Conservation (phyloP, 192 early-diverging fungal genomes). For the Kappamyces sp. region DNA sequence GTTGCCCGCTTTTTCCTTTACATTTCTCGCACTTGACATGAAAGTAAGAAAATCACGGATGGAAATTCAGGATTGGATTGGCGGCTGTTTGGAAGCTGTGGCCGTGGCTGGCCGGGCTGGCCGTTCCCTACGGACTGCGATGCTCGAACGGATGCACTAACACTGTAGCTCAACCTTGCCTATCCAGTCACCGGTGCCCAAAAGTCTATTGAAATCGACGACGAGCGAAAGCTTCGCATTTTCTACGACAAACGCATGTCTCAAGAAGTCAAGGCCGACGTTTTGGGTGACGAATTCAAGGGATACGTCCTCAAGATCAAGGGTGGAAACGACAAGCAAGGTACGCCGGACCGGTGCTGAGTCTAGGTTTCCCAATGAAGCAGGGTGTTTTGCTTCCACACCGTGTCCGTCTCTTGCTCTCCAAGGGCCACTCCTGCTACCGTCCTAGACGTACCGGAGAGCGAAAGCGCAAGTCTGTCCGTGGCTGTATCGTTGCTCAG, state of each 20-base stretch:
- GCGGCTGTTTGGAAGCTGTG: no score
- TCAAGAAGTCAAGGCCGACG: slow-evolving; percentile 89
- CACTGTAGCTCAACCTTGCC: slow-evolving; percentile 90
- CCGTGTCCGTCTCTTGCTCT: slow-evolving; percentile 57
- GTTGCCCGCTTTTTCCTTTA: no score
- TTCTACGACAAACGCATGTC: slow-evolving; percentile 99
- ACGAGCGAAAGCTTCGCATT: slow-evolving; percentile 90
- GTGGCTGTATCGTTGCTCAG: slow-evolving; percentile 90
- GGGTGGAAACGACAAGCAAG: slow-evolving; percentile 99
- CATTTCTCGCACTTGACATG: no score
- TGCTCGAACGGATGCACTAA: neutral
- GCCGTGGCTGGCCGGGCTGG: no score
- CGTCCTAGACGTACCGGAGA: slow-evolving; percentile 94
- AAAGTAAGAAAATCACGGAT: no score
- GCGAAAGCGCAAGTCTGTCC: slow-evolving; percentile 98
- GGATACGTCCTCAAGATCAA: slow-evolving; percentile 99
- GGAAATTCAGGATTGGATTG: no score
- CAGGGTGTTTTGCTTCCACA: slow-evolving; percentile 78
- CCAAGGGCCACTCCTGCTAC: slow-evolving; percentile 98
- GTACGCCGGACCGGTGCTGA: slow-evolving; percentile 23
- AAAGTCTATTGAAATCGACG: slow-evolving; percentile 95
- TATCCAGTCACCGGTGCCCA: slow-evolving; percentile 97
- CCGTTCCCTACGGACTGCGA: no score
- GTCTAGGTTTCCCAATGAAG: slow-evolving; percentile 94
- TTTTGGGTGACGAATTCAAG: slow-evolving; percentile 99